Conservation (phyloP, 768 basidiomycete species). For the Peribolospora kevripleyi region DNA sequence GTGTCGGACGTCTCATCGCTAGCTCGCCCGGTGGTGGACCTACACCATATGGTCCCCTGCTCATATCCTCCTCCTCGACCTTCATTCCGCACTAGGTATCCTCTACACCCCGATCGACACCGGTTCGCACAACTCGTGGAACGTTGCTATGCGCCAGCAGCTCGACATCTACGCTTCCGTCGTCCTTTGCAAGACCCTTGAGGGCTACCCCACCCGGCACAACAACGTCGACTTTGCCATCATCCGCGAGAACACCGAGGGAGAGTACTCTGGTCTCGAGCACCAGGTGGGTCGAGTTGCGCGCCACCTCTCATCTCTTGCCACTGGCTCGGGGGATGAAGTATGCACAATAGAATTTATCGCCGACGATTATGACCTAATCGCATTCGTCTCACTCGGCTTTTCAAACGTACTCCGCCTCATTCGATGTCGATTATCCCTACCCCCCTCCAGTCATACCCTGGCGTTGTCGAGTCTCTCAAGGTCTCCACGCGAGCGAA, state of each 20-base stretch:
- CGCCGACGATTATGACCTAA: no score
- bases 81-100: slow-evolving; percentile 38
- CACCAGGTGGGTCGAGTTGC: slow-evolving; percentile 32
- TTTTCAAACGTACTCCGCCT: neutral
- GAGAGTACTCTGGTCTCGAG: slow-evolving; percentile 95
- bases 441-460: slow-evolving; percentile 36
- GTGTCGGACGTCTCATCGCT: slow-evolving; percentile 7
- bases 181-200: slow-evolving; percentile 91
- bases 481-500: slow-evolving; percentile 91
- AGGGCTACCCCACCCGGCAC: slow-evolving; percentile 87
- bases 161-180: slow-evolving; percentile 98
- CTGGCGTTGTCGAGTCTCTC: slow-evolving; percentile 91
- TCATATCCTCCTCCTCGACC: neutral
- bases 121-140: slow-evolving; percentile 95
- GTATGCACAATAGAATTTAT: no score
- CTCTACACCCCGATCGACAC: slow-evolving; percentile 95
- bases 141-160: slow-evolving; percentile 98
- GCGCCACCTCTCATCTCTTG: neutral
- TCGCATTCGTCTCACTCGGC: neutral
- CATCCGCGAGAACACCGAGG: slow-evolving; percentile 99
- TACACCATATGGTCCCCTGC: neutral
- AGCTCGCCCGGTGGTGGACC: no score
- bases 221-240: slow-evolving; percentile 94
- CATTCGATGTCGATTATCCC: neutral
- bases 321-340: no score